Base-by-base conservation (phyloP, 1,284 basidiomycete species). In the Ustilago xerochloae region DNA sequence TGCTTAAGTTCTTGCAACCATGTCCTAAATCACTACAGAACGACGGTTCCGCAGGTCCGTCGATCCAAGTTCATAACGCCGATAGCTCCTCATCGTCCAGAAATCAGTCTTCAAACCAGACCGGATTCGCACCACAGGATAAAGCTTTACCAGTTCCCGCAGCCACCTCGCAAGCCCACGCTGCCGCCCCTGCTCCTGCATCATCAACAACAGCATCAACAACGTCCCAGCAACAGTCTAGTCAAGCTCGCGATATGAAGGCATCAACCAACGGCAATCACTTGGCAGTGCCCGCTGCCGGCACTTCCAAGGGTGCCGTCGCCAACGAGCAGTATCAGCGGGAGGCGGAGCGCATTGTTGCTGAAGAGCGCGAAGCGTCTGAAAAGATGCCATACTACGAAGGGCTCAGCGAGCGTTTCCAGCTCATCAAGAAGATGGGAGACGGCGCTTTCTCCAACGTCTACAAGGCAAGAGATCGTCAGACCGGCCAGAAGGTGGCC, bases 381-480 rank as follows among this genome's bases (percentile, higher is more conserved):
- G 79, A 81, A 28, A 79, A 79, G 75, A 63, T 81, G 75, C 80
- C 79, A 20, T 62, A 70, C 59, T 80, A 81, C 70, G 72, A 77
- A 20, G 80, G 78, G 12, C 67, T 82, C 26, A 55, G 63, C 33
- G 80, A 82, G 9, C 70, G 80, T 10, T 84, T 81, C 67, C 66
- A 70, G 30, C 71, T 84, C 35, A 55, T 80, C 49, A 64, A 63
- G 26, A 80, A 80, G 64, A 78, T 84, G 73, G 82, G 82, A 22
- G 80, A 83, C 52, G 97, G 97, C 71, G 97, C 97, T 36, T 99
- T 99, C 85, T 98, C 96, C 12, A 94, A 97, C 83, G 97, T 99
- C 3, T 99, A 97, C 89, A 94, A 93, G 85, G 97, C 94, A 3
- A 81, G 92, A 56, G 92, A 97, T 85, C 86, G 90, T 59, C 87